A percentile compares a stretch with the other conserved stretches of the same genome.
Conservation (phyloP, 83 land plant species). For the Picea abies region DNA sequence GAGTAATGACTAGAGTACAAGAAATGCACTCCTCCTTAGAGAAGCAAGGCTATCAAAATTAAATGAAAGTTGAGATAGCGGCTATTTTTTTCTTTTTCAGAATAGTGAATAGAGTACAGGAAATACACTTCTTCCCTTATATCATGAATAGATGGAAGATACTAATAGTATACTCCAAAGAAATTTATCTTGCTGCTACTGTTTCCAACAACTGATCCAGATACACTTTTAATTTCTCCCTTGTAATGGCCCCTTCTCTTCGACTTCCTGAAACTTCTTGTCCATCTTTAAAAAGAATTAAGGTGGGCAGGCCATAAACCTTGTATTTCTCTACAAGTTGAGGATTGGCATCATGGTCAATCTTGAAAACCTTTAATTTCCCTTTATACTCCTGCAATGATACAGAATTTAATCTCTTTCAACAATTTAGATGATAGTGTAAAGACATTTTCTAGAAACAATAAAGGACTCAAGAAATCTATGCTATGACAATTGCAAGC, state of each 20-base stretch:
- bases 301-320: slow-evolving; percentile 85
- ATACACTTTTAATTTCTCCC: slow-evolving; percentile 63
- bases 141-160: background rate
- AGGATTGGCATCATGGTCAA: slow-evolving; percentile 88
- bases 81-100: background rate
- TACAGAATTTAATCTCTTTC: background rate
- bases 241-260: slow-evolving; percentile 86
- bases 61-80: background rate
- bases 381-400: slow-evolving; percentile 67
- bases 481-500: no score
- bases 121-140: background rate
- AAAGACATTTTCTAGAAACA: no score
- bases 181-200: slow-evolving; percentile 20
- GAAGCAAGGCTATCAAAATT: background rate
- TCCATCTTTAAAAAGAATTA: slow-evolving; percentile 82
- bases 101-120: background rate
- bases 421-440: background rate
- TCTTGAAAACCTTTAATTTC: slow-evolving; percentile 71
- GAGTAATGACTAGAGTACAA: slow-evolving; percentile 7
- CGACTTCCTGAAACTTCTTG: slow-evolving; percentile 82
- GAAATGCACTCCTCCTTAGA: slow-evolving; percentile 1
- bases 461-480: no score
- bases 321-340: slow-evolving; percentile 74
- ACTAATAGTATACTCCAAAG: background rate
- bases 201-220: slow-evolving; percentile 57